Evolutionary conservation across 2,329 filamentous ascomycete genomes (phyloP).

Genomic region (Botryotinia globosa): DNA sequence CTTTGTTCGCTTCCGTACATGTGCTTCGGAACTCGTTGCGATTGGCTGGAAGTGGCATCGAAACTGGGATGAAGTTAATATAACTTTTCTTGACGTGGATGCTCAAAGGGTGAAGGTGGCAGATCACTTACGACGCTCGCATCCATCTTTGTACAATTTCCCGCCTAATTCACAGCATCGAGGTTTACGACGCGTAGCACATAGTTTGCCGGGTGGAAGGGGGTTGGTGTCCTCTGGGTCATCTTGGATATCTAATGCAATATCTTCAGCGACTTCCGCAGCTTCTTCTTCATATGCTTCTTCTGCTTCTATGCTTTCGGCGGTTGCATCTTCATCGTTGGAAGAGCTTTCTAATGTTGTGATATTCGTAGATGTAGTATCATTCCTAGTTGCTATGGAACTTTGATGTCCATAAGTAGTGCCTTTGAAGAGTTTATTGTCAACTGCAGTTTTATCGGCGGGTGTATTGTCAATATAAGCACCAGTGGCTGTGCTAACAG

Average conservation of each 20-base stretch:
- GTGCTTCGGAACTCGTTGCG: background rate
- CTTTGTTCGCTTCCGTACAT: background rate
- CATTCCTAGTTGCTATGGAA: no score
- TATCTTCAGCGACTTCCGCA: background rate
- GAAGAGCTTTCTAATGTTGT: background rate
- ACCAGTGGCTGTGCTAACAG: background rate
- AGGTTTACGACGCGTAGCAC: background rate
- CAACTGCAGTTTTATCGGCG: background rate
- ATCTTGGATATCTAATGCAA: background rate
- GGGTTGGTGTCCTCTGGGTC: background rate
- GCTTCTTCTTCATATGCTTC: background rate
- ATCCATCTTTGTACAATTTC: background rate
- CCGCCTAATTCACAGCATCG: conserved; percentile 5
- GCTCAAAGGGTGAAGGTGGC: background rate
- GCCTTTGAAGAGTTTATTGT: background rate
- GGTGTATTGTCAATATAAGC: background rate
- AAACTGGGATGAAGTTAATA: background rate
- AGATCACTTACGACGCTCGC: background rate
- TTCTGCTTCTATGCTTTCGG: background rate
- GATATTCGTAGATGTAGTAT: background rate
- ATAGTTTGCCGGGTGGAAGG: background rate
- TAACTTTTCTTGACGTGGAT: background rate
- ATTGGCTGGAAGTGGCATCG: background rate
- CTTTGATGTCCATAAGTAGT: background rate
- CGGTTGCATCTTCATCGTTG: background rate